A percentile compares a stretch with the other conserved stretches of the same genome.
These are phyloP conservation scores for Nemania serpens DNA, from an alignment of 2,329 filamentous ascomycete species.

Conservation along the genomic window DNA sequence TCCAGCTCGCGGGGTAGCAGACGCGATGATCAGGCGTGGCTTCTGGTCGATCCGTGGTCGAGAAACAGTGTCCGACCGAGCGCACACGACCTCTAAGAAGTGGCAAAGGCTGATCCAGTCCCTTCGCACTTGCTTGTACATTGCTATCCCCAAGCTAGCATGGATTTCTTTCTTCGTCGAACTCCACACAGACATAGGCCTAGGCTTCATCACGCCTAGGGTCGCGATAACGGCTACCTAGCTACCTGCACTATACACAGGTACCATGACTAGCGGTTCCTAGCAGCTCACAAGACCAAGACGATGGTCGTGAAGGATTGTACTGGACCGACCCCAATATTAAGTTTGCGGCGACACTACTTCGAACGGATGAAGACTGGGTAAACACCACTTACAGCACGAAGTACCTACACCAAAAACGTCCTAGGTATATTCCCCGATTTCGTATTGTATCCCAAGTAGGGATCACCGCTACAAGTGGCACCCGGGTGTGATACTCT, in stretches of 20 bases:
- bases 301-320: background rate
- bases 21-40: too few species aligned
- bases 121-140: background rate
- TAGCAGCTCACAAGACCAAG: background rate
- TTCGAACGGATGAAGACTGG: too few species aligned
- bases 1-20: too few species aligned
- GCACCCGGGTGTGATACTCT: background rate
- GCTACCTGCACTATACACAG: too few species aligned
- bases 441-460: background rate
- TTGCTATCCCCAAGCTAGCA: background rate
- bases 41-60: background rate
- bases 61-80: background rate
- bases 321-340: background rate
- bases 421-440: background rate
- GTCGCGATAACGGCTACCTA: conserved; percentile 18
- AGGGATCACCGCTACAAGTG: background rate
- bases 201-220: conserved; percentile 12
- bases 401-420: background rate
- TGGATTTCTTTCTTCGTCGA: background rate
- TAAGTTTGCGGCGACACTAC: too few species aligned
- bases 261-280: background rate
- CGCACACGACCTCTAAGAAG: background rate
- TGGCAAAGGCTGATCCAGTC: too few species aligned
- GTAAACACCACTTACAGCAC: too few species aligned
- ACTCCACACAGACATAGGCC: conserved; percentile 1